Evolutionary conservation across 768 basidiomycete species (phyloP), one percentile per base, ranked within the genome.

Genomic region (Pleurotus pulmonarius): DNA sequence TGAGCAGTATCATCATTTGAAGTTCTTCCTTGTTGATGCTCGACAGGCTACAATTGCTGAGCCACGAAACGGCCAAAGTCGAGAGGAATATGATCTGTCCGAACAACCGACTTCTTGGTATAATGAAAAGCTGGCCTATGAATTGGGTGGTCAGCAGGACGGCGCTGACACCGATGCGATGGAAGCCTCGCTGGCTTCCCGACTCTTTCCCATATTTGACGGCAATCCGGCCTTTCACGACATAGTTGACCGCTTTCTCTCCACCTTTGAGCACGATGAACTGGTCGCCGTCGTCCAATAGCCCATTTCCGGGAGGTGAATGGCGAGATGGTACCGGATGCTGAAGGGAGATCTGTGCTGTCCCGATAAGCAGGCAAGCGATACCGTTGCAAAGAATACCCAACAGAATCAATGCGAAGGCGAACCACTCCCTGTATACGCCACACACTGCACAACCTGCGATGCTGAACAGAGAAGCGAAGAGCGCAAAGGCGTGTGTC

Each of bases 311-410:
- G 3, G 58, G 64, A 0, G 68, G 65, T 22, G 61, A 58, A 7
- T 61, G 65, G 2, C 29, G 16, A 2, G 59, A 63, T 7, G 65
- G 61, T n/a, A 58, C 61, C 4, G 61, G 52, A 40, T 56, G 51
- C 16, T 57, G 56, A 39, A 72, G 58, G 0, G 45, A 29, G n/a
- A 70, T 49, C 15, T 45, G 44, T 40, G 69, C 70, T n/a, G 67
- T 67, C 18, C 70, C 70, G 13, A 71, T 66, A 3, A 68, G 64
- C 2, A 65, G 41, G 39, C 65, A 68, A 2, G 67, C 56, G 9
- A 70, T 22, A 0, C 73, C 73, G 45, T 59, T 73, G 51, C 67
- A 64, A n/a, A 73, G 1, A 41, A 73, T 68, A 1, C 71, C 71
- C 12, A 71, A 60, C 0, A 69, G 55, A 44, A 73, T 72, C 65